Conservation (phyloP, 179 eudicot species). For the Vitellaria paradoxa region DNA sequence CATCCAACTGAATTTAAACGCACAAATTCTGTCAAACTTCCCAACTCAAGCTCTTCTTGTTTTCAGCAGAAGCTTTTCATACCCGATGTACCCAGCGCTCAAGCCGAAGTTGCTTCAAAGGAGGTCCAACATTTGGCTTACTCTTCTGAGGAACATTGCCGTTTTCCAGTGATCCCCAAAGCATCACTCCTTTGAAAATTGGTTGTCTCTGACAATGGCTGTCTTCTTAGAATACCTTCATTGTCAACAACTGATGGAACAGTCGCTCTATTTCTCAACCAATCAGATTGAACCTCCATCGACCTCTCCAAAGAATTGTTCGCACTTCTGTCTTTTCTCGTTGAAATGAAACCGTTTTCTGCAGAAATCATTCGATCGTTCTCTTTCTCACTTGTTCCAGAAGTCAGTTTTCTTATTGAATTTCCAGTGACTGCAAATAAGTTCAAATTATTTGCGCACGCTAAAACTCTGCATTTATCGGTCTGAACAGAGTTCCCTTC, state of each 20-base stretch:
- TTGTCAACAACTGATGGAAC: constrained; percentile 19
- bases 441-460: constrained; percentile 19
- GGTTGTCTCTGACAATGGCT: constrained; percentile 50
- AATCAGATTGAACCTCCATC: constrained; percentile 2
- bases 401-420: constrained; percentile 13
- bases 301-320: constrained; percentile 18
- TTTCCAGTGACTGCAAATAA: constrained; percentile 16
- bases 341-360: constrained; percentile 34
- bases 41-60: background rate
- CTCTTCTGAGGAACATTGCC: constrained; percentile 75
- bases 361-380: constrained; percentile 4
- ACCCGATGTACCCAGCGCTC: constrained; percentile 66
- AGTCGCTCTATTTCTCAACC: constrained; percentile 4
- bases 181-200: constrained; percentile 28
- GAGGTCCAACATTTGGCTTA: constrained; percentile 71
- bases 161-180: constrained; percentile 60
- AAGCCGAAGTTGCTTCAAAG: constrained; percentile 84
- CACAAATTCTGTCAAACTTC: background rate
- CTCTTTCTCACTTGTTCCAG: constrained; percentile 30
- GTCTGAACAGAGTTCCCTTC: constrained; percentile 13
- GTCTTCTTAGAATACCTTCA: constrained; percentile 22
- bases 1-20: no score
- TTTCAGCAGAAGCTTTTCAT: constrained; percentile 19
- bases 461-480: constrained; percentile 3
- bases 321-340: constrained; percentile 25